Conservation (phyloP, 148 eudicot species). For the Camellia granthamiana region DNA sequence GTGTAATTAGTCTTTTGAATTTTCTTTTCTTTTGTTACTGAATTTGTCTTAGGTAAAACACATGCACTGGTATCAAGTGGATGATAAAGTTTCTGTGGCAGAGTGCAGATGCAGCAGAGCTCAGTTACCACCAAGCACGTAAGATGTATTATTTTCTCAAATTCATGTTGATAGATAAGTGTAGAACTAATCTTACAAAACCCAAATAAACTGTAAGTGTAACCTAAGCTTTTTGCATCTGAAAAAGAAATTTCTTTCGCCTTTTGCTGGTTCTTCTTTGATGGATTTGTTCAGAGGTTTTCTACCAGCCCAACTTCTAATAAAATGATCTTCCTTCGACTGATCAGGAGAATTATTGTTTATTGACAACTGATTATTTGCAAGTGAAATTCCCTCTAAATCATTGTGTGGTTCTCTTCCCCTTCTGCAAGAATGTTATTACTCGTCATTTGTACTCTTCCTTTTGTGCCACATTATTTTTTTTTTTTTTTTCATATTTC, state of each 20-base stretch:
- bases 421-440: not conserved
- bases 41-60: slow-evolving; percentile 72
- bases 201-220: not conserved
- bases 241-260: not conserved
- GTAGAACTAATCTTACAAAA: not conserved
- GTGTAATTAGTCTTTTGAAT: not conserved
- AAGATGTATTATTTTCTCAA: slow-evolving; percentile 31
- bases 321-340: not conserved
- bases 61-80: slow-evolving; percentile 87
- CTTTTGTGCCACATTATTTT: not conserved
- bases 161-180: slow-evolving; percentile 1
- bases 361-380: not conserved
- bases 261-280: not conserved
- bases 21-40: not conserved
- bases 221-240: not conserved
- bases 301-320: not conserved
- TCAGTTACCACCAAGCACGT: slow-evolving; percentile 93
- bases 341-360: not conserved
- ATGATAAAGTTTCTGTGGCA: slow-evolving; percentile 73
- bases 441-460: not conserved
- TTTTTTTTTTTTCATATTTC: not conserved
- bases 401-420: not conserved
- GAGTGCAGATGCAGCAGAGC: slow-evolving; percentile 97
- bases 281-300: not conserved
- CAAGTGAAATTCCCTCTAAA: not conserved